These are phyloP conservation scores for Lasiosphaeria ovina DNA, from an alignment of 495 filamentous ascomycete genomes.

Conservation along the genomic window DNA sequence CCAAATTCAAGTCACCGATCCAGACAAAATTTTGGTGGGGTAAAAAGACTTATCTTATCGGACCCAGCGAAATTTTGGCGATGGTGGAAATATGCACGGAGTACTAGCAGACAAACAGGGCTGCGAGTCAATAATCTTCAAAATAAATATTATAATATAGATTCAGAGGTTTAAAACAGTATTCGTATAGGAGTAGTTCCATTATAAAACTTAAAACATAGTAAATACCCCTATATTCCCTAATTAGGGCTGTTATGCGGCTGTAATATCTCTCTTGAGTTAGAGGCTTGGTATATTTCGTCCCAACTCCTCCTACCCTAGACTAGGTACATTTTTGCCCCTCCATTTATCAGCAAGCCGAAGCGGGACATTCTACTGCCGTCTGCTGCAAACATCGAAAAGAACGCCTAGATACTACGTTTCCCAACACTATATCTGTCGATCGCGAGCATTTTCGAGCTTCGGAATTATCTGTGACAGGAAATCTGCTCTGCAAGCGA, in stretches of 20 bases:
- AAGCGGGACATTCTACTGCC: neutral
- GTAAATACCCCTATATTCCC: neutral
- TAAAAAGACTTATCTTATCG: conserved; percentile 35
- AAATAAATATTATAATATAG: neutral
- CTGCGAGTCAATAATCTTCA: neutral
- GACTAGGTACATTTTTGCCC: conserved; percentile 37
- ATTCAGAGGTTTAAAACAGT: neutral
- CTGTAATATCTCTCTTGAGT: neutral
- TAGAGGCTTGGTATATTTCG: neutral
- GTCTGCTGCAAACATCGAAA: too few relatives aligned
- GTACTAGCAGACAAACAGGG: neutral
- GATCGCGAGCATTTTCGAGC: too few relatives aligned
- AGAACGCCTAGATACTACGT: too few relatives aligned
- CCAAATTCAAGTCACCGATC: neutral
- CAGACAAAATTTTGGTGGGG: conserved; percentile 48
- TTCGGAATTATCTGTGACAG: too few relatives aligned
- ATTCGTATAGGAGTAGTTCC: neutral
- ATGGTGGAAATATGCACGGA: neutral
- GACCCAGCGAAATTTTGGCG: conserved; percentile 3
- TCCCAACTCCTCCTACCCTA: conserved; percentile 8
- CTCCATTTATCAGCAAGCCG: conserved; percentile 42
- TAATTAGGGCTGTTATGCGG: too few relatives aligned
- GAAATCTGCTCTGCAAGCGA: too few relatives aligned
- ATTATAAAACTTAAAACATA: neutral
- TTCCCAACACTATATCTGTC: too few relatives aligned